A percentile compares a stretch with the other conserved stretches of the same genome.
phyloP scores from a whole-genome alignment of 2,329 filamentous ascomycete species.

The Eurotiales sp. region DNA sequence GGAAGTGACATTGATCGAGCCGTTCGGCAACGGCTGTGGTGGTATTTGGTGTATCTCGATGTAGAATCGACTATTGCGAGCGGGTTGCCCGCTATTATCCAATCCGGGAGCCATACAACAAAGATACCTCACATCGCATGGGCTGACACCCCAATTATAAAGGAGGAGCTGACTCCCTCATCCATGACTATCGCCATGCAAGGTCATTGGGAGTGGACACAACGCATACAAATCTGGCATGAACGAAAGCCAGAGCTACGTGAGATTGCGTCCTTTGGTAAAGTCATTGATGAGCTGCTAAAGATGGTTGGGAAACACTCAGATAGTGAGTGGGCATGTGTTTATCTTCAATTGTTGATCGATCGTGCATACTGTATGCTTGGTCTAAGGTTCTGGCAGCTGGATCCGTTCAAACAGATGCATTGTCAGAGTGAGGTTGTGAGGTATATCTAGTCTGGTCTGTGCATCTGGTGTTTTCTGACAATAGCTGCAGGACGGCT shows the following conservation, averaged over 20 bases:
- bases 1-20: background rate
- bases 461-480: background rate
- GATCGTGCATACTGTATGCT: conserved; percentile 4
- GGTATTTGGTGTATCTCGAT: background rate
- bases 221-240: background rate
- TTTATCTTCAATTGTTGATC: background rate
- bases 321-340: background rate
- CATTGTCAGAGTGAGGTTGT: background rate
- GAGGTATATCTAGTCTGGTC: background rate
- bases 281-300: background rate
- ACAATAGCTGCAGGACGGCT: background rate
- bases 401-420: background rate
- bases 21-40: background rate
- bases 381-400: background rate
- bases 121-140: background rate
- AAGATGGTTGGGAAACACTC: background rate
- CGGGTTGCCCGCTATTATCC: background rate
- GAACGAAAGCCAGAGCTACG: background rate
- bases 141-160: background rate
- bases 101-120: background rate
- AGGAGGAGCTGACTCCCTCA: background rate
- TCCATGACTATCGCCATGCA: background rate
- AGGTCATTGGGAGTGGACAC: background rate
- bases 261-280: background rate
- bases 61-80: background rate